Base-by-base conservation (phyloP, 352 stramenopile genomes). In the Hyaloperonospora arabidopsidis region DNA sequence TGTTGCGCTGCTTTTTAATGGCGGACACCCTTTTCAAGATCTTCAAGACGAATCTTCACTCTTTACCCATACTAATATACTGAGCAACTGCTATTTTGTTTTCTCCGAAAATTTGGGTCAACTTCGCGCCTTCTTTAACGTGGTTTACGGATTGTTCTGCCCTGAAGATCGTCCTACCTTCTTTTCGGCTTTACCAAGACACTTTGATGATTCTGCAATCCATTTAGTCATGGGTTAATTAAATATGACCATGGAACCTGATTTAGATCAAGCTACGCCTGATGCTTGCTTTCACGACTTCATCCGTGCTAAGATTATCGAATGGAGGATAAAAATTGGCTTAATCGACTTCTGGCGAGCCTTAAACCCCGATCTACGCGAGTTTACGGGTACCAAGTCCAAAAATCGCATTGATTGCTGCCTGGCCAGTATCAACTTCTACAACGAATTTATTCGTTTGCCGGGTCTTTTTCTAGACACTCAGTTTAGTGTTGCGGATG, bases 221-320 rank as follows among this genome's bases (percentile, higher is more conserved):
- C 46, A 61, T 29, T 17, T 61, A 5, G 39, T 61, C 1, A 3
- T 61, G 2, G 46, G 54, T 15, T 38, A 61, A 14, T 32, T 54
- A 12, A 61, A 61, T 14, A 49, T 23, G 1, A 15, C 36, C 1
- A n/a, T 61, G 15, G 54, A 61, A 7, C n/a, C 54, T 1, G 0
- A 25, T 4, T 12, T 60, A 12, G 53, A 60, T 12, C 28, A 60
- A 28, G 11, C n/a, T 11, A 39, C 19, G 10, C 28, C 45, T 19
- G n/a, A n/a, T n/a, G n/a, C 23, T 5, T 2, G 45, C 44, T 28
- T 17, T 45, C 5, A 38, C 32, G 7, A 38, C 13, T 41, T 22
- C 25, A 22, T 2, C 25, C 22, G 28, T 4, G 21, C 14, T 5
- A 28, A 50, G 5, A 17, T 50, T 18, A 21, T 22, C 14, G 15